Evolutionary conservation across 169 alveolate species (phyloP).

Genomic region (Plasmodium malariae): DNA sequence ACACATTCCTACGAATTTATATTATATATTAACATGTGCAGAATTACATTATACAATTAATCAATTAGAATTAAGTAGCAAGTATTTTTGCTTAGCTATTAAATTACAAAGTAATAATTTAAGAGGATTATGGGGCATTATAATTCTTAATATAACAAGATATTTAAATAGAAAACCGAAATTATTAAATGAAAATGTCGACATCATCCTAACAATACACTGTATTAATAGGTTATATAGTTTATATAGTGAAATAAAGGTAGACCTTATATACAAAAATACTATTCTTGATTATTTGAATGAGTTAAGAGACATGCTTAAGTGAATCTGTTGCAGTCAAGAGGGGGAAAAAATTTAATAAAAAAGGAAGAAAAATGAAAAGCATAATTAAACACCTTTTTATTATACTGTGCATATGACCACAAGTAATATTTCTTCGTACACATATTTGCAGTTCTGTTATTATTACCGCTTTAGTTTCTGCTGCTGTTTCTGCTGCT

Average conservation of each 20-base stretch:
- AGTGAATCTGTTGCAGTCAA: neutral
- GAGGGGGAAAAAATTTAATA: neutral
- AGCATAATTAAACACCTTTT: no score
- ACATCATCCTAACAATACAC: slow-evolving; percentile 25
- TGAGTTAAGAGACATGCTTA: slow-evolving; percentile 32
- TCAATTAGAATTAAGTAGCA: slow-evolving; percentile 54
- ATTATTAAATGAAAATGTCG: slow-evolving; percentile 43
- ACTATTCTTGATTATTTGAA: slow-evolving; percentile 45
- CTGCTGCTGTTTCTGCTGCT: no score
- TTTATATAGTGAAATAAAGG: slow-evolving; percentile 36
- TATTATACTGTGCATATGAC: no score
- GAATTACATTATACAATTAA: slow-evolving; percentile 76
- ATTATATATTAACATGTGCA: slow-evolving; percentile 75
- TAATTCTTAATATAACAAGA: slow-evolving; percentile 29
- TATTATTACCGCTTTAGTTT: no score
- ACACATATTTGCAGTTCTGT: no score
- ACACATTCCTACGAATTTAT: slow-evolving; percentile 57
- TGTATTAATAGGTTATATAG: slow-evolving; percentile 43
- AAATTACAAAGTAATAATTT: slow-evolving; percentile 49
- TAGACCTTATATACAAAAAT: slow-evolving; percentile 18
- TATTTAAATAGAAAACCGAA: slow-evolving; percentile 32
- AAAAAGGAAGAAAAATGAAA: neutral
- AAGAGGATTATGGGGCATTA: slow-evolving; percentile 78
- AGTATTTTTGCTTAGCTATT: slow-evolving; percentile 76
- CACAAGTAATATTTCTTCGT: no score